These are phyloP conservation scores for Leucoagaricus sp. DNA, from an alignment of 1,284 basidiomycete genomes.

Conservation along the genomic window DNA sequence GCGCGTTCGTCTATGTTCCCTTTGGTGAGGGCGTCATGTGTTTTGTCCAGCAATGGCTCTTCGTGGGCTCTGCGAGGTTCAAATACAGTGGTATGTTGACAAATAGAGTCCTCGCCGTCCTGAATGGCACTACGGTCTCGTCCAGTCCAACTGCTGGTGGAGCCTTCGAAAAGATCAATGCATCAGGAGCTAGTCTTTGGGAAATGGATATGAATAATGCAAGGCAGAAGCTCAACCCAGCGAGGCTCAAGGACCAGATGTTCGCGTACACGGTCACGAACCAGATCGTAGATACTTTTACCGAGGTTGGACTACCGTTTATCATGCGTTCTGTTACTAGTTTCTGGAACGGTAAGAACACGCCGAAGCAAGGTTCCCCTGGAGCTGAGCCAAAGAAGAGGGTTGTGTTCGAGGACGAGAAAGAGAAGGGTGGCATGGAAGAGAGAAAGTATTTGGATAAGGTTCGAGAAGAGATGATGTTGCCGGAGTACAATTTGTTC, in stretches of 20 bases:
- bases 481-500: slow-evolving; percentile 84
- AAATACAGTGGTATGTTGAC: slow-evolving; percentile 17
- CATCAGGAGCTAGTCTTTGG: slow-evolving; percentile 39
- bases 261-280: slow-evolving; percentile 95
- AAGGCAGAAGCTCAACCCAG: slow-evolving; percentile 59
- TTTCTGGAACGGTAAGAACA: slow-evolving; percentile 29
- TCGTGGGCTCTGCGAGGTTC: slow-evolving; percentile 20
- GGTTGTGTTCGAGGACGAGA: slow-evolving; percentile 74
- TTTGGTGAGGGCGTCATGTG: slow-evolving; percentile 86
- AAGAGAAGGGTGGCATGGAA: slow-evolving; percentile 54
- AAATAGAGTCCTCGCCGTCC: slow-evolving; percentile 23
- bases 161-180: slow-evolving; percentile 16
- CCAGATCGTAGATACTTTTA: slow-evolving; percentile 82
- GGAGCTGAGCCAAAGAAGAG: slow-evolving; percentile 51
- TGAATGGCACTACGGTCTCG: slow-evolving; percentile 26
- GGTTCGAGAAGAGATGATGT: slow-evolving; percentile 75
- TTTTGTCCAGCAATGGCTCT: slow-evolving; percentile 47
- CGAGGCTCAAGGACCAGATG: slow-evolving; percentile 87
- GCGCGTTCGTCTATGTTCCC: slow-evolving; percentile 90
- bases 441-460: slow-evolving; percentile 77
- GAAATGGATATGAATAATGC: slow-evolving; percentile 52
- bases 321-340: slow-evolving; percentile 64
- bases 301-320: slow-evolving; percentile 86
- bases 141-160: slow-evolving; percentile 3
- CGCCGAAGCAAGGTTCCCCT: slow-evolving; percentile 11